Conservation (phyloP, 768 basidiomycete genomes). For the Myochromella boudieri region DNA sequence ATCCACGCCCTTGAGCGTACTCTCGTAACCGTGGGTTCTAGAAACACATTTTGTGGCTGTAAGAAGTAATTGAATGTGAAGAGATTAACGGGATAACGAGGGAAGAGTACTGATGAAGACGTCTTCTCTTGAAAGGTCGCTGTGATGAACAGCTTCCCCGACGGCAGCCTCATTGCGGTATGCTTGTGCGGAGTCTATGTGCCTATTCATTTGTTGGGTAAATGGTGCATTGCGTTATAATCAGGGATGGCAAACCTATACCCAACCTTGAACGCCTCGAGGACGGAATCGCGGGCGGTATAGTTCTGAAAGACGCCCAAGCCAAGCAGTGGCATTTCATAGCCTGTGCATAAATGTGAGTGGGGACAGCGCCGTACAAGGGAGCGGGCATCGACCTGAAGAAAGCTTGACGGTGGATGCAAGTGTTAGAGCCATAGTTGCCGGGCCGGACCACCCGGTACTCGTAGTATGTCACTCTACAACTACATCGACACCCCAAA, state of each 20-base stretch:
- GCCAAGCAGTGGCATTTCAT: slow-evolving; percentile 63
- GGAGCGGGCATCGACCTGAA: slow-evolving; percentile 11
- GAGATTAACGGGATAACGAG: not conserved
- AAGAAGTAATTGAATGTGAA: not conserved
- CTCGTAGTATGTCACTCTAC: slow-evolving; percentile 40
- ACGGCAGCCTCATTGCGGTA: slow-evolving; percentile 69
- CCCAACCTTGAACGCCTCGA: slow-evolving; percentile 66
- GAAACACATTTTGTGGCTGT: slow-evolving; percentile 69
- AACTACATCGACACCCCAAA: slow-evolving; percentile 66
- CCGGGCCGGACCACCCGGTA: slow-evolving; percentile 16
- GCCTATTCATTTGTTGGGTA: slow-evolving; percentile 49
- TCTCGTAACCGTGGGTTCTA: slow-evolving; percentile 62
- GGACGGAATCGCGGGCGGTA: slow-evolving; percentile 49
- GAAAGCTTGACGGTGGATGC: slow-evolving; percentile 22
- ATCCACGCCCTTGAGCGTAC: slow-evolving; percentile 56
- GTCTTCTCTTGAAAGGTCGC: slow-evolving; percentile 54
- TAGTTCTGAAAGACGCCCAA: slow-evolving; percentile 74
- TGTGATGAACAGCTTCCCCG: slow-evolving; percentile 57
- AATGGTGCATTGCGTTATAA: too few relatives aligned
- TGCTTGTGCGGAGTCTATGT: slow-evolving; percentile 71
- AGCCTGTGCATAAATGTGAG: slow-evolving; percentile 31
- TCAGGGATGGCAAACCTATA: slow-evolving; percentile 57
- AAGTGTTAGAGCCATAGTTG: too few relatives aligned
- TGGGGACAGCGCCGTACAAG: too few relatives aligned
- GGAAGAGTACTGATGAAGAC: slow-evolving; percentile 62